Base-by-base conservation (phyloP, 345 rosid genomes). In the Euclidium syriacum region DNA sequence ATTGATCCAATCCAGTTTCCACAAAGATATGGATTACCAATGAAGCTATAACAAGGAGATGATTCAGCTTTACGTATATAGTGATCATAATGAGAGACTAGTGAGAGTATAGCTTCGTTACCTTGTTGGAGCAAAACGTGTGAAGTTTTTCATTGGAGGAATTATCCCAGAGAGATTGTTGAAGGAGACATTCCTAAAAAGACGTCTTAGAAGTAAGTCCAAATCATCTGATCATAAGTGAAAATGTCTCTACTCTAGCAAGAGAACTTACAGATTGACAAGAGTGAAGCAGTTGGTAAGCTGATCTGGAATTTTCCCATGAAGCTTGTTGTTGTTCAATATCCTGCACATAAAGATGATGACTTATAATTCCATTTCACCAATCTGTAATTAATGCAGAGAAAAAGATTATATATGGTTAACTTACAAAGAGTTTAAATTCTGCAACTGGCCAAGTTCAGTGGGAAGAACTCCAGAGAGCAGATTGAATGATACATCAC, bases 361-460 rank as follows among this genome's bases (percentile, higher is more conserved):
- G 8, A n/a, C n/a, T n/a, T n/a, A n/a, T n/a, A n/a, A 30, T 10
- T 5, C 4, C 1, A 23, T 2, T n/a, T n/a, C 17, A n/a, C 2
- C 10, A 16, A 16, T 5, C 16, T 26, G 11, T 16, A 39, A n/a
- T 14, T 3, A 19, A n/a, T 23, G 42, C 1, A 22, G 41, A 42
- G 7, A 15, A 41, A 14, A 49, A 40, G 39, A 39, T 17, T n/a
- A 3, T 23, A 25, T 32, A 30, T 23, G 15, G 11, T 49, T 6
- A 24, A 77, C 90, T 78, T 78, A 90, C 99, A 95, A 76, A 41
- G 97, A 77, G 42, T 68, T 73, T 22, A 95, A 24, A 40, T 88
- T 95, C 71, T 90, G 99, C 76, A 90, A 58, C 51, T 82, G 95
- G 23, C 98, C 97, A 50, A 95, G 40, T 57, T 88, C 99, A 4